A percentile compares a stretch with the other conserved stretches of the same genome.
Evolutionary conservation across 805 yeast species (phyloP).

Genomic region (Blastobotrys terrestris): DNA sequence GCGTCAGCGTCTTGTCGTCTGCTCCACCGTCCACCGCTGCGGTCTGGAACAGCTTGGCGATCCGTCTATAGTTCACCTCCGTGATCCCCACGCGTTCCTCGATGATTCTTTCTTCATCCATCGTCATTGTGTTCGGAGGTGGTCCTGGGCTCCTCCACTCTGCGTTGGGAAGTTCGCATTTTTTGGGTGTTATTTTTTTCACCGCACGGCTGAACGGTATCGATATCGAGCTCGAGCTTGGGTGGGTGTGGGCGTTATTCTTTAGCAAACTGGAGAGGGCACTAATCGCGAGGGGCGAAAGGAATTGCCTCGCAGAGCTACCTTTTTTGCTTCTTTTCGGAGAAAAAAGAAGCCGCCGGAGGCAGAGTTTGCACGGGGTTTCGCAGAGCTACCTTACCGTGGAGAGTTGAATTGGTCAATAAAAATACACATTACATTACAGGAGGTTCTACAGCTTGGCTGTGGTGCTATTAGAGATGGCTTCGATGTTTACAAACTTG

Average conservation of each 20-base stretch:
- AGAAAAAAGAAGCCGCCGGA: too few species aligned
- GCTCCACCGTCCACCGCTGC: background rate
- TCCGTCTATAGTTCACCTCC: slow-evolving; percentile 17
- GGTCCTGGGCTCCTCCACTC: too few species aligned
- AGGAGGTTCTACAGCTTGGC: background rate
- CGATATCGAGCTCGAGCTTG: background rate
- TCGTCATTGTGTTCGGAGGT: too few species aligned
- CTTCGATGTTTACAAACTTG: background rate
- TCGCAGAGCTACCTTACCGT: too few species aligned
- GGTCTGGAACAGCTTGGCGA: slow-evolving; percentile 8
- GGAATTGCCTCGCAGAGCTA: too few species aligned
- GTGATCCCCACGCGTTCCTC: slow-evolving; percentile 18
- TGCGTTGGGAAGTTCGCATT: slow-evolving; percentile 3
- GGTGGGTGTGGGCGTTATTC: background rate
- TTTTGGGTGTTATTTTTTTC: background rate
- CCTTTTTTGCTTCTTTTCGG: too few species aligned
- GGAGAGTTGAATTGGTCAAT: too few species aligned
- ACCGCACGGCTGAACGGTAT: background rate
- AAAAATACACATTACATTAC: too few species aligned
- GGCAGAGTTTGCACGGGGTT: too few species aligned
- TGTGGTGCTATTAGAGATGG: background rate
- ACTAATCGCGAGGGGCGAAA: background rate
- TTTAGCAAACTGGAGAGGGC: background rate
- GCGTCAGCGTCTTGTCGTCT: background rate
- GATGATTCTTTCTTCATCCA: slow-evolving; percentile 19